Base-by-base conservation (phyloP, 2,329 filamentous ascomycete species). In the Diaporthe amygdali region DNA sequence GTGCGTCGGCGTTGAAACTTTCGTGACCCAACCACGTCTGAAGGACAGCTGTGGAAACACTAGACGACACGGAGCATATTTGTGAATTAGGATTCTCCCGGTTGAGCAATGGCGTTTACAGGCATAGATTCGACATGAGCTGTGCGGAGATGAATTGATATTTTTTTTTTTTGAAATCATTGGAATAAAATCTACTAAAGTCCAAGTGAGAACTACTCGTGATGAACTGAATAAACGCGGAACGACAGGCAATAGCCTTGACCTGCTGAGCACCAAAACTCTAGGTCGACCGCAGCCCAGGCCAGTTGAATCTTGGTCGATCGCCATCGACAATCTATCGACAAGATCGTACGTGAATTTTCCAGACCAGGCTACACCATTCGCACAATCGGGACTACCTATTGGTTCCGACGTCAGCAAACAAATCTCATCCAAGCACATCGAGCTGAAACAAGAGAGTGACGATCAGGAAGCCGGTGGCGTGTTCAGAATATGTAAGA, bases 401-500 rank as follows among this genome's bases (percentile, higher is more conserved):
- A n/a, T 68, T 39, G 5, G 20, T 8, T 12, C 52, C 30, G n/a
- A 68, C 12, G 66, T 68, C 52, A 68, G 66, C 54, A 68, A 68
- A 39, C 10, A 17, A n/a, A 7, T 61, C 30, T 47, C 25, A 10
- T 47, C 17, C 37, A 15, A 2, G 44, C 4, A 30, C n/a, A 55
- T 3, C n/a, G 27, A 25, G 14, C 4, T 34, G 22, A 12, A n/a
- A 49, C 20, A 17, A 68, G 20, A 47, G 20, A 47, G 32, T 46
- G 54, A 61, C 66, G 49, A 68, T 39, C 41, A 32, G 44, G 44
- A 41, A 56, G 67, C 71, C 69, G 78, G 79, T 2, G 17, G 14
- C 49, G 41, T 22, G 77, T 82, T 97, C 95, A 97, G 95, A 94
- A 97, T 97, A 97, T 97, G 95, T 97, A 97, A 97, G 95, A 96